Evolutionary conservation across 345 rosid species (phyloP).

Genomic region (Melaleuca alternifolia): DNA sequence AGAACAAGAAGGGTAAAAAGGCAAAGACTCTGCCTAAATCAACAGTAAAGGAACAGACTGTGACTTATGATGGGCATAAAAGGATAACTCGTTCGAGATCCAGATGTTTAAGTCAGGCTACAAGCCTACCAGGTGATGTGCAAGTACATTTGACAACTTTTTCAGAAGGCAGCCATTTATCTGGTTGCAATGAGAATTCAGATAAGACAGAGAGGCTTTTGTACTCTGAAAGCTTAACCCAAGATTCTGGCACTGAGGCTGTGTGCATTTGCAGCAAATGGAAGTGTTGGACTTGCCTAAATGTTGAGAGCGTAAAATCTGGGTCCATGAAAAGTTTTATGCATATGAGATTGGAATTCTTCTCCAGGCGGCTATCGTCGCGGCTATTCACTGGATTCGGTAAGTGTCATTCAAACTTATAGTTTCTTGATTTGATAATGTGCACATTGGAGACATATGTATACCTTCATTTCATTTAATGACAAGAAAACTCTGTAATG

Average conservation of each 20-base stretch:
- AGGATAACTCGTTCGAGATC: constrained; percentile 76
- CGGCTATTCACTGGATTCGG: constrained; percentile 55
- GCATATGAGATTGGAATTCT: constrained; percentile 55
- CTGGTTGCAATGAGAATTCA: constrained; percentile 1
- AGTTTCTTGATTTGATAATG: not conserved
- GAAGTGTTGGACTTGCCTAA: constrained; percentile 53
- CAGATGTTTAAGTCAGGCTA: constrained; percentile 37
- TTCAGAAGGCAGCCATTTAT: not conserved
- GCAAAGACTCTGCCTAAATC: constrained; percentile 25
- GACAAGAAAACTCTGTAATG: not conserved
- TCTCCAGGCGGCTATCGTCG: constrained; percentile 44
- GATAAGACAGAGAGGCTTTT: constrained; percentile 11
- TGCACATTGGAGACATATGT: not conserved
- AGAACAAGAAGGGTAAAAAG: constrained; percentile 8
- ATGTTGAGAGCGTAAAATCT: constrained; percentile 32
- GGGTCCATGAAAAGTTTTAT: constrained; percentile 32
- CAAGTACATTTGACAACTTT: constrained; percentile 13
- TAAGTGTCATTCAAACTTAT: constrained; percentile 11
- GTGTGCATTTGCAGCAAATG: constrained; percentile 48
- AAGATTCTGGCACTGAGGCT: constrained; percentile 10
- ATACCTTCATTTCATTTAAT: not conserved
- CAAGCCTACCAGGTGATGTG: constrained; percentile 9
- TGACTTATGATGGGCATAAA: constrained; percentile 21
- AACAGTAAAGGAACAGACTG: constrained; percentile 24
- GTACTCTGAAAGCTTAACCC: constrained; percentile 14